Percentiles rank a stretch among this genome's conserved stretches.
These are phyloP conservation scores for Pseudotulostoma volvatum DNA, from an alignment of 495 filamentous ascomycete species.

Conservation along the genomic window DNA sequence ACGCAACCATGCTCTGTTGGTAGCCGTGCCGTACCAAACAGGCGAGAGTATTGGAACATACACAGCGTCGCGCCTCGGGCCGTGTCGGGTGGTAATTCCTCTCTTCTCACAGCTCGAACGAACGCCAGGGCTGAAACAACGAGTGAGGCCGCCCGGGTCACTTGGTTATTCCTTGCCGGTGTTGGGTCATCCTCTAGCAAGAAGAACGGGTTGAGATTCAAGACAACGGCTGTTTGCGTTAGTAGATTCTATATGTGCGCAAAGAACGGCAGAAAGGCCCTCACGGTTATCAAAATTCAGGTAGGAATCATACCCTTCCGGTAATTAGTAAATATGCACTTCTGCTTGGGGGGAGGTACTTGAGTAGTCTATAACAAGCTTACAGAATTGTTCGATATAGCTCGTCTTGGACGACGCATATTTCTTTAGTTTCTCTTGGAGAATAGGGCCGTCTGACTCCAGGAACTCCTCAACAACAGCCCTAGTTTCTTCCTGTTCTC, in stretches of 20 bases:
- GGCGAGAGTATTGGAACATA: conserved; percentile 95
- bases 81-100: conserved; percentile 84
- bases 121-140: conserved; percentile 83
- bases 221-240: conserved; percentile 50
- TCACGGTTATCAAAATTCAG: conserved; percentile 87
- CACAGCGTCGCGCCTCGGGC: conserved; percentile 66
- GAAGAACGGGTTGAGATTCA: conserved; percentile 97
- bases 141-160: conserved; percentile 84
- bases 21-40: conserved; percentile 90
- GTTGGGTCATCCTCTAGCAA: conserved; percentile 95
- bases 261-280: conserved; percentile 6
- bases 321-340: conserved; percentile 1
- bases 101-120: conserved; percentile 79
- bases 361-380: no score
- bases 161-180: conserved; percentile 87
- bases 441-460: conserved; percentile 60
- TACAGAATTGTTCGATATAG: conserved; percentile 99
- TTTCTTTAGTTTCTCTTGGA: conserved; percentile 80
- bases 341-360: background rate
- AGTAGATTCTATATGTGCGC: background rate
- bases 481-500: conserved; percentile 73
- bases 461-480: conserved; percentile 75
- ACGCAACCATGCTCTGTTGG: conserved; percentile 92
- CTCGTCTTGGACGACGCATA: conserved; percentile 90
- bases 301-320: conserved; percentile 92